Conservation (phyloP, 2,329 filamentous ascomycete species). For the Bipolaris bicolor region DNA sequence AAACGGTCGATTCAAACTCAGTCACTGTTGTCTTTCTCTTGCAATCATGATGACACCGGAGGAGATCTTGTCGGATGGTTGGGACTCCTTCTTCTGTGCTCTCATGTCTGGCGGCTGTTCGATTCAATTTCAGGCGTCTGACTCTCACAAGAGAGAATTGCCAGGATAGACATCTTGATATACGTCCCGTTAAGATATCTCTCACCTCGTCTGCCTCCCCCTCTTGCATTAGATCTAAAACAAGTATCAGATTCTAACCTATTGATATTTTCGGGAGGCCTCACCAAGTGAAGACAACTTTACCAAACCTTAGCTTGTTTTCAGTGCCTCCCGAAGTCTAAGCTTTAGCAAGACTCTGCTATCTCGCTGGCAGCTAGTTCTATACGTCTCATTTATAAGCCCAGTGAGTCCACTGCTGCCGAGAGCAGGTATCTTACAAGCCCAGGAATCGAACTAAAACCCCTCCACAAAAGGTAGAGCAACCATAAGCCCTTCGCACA, state of each 20-base stretch:
- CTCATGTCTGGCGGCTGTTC: background rate
- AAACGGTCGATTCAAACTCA: background rate
- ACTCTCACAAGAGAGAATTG: background rate
- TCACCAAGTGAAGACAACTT: background rate
- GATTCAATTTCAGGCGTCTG: background rate
- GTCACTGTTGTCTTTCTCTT: background rate
- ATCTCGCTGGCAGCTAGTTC: background rate
- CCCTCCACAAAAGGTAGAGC: background rate
- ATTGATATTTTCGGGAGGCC: background rate
- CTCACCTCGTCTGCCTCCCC: background rate
- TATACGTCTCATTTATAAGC: background rate
- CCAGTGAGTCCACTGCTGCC: background rate
- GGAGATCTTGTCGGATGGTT: background rate
- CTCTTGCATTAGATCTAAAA: background rate
- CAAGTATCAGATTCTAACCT: background rate
- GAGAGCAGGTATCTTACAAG: background rate
- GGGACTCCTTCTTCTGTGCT: background rate
- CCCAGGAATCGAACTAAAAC: background rate
- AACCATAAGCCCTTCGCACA: background rate
- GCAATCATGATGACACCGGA: background rate
- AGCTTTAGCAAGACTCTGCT: background rate
- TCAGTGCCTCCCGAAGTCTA: background rate
- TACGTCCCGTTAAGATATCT: background rate
- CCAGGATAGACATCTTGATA: background rate
- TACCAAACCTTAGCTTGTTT: background rate